These are phyloP conservation scores for Fraxinus pennsylvanica DNA, from an alignment of 257 asterid genomes.

Conservation along the genomic window DNA sequence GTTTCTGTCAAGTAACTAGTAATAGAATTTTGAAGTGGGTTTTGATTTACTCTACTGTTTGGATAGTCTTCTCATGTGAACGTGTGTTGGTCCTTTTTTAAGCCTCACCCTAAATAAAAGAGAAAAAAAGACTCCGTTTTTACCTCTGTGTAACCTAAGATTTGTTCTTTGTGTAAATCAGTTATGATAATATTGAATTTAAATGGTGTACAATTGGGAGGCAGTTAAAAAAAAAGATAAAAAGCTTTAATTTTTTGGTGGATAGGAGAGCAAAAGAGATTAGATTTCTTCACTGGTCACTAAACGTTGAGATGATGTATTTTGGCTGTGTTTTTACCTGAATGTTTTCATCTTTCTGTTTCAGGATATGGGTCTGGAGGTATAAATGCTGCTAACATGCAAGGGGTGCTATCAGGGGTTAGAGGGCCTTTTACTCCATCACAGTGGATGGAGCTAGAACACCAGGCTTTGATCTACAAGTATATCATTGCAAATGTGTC, in stretches of 20 bases:
- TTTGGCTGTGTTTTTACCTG: not conserved
- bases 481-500: slow-evolving; percentile 68
- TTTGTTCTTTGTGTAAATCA: too few relatives aligned
- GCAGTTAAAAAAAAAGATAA: too few relatives aligned
- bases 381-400: slow-evolving; percentile 30
- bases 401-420: slow-evolving; percentile 43
- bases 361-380: slow-evolving; percentile 53
- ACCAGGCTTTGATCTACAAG: slow-evolving; percentile 84
- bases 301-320: too few relatives aligned
- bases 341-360: slow-evolving; percentile 14
- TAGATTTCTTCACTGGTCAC: too few relatives aligned
- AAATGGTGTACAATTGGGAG: not conserved
- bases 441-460: slow-evolving; percentile 80
- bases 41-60: slow-evolving; percentile 17
- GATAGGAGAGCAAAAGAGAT: too few relatives aligned
- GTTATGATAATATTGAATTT: not conserved
- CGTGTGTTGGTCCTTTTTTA: slow-evolving; percentile 9
- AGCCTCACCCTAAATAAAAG: slow-evolving; percentile 15
- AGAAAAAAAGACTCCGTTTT: too few relatives aligned
- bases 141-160: too few relatives aligned
- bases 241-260: too few relatives aligned
- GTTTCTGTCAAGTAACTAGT: not conserved
- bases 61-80: not conserved
- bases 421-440: slow-evolving; percentile 72
- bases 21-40: slow-evolving; percentile 17